phyloP scores from a whole-genome alignment of 345 rosid genomes.

The Durio zibethinus region DNA sequence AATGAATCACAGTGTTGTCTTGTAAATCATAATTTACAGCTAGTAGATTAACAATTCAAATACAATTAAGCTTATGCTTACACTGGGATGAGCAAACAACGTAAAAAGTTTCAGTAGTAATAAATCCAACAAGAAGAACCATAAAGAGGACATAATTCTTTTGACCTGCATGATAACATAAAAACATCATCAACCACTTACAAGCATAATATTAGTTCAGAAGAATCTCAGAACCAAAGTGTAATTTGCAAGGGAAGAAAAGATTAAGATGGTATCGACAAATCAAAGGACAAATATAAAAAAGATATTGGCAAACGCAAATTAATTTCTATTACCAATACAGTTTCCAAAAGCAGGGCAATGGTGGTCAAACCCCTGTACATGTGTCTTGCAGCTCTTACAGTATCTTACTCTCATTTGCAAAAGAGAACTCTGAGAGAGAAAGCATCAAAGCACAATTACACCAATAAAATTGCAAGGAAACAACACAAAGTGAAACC shows the following conservation, averaged over 20 bases:
- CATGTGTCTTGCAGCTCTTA: constrained; percentile 43
- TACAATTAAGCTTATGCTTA: constrained; percentile 29
- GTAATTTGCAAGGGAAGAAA: background rate
- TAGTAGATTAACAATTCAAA: background rate
- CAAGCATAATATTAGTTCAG: background rate
- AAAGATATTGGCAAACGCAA: background rate
- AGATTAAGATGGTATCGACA: background rate
- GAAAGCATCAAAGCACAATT: background rate
- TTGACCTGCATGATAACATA: constrained; percentile 40
- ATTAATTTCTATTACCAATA: constrained; percentile 38
- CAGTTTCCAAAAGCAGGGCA: constrained; percentile 80
- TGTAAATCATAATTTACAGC: background rate
- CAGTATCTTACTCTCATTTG: constrained; percentile 50
- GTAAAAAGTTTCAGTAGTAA: constrained; percentile 48
- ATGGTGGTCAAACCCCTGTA: constrained; percentile 63
- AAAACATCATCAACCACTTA: background rate
- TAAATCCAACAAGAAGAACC: constrained; percentile 55
- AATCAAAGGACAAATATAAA: background rate
- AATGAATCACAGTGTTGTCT: background rate
- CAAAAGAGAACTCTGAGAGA: constrained; percentile 26
- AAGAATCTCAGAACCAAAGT: background rate
- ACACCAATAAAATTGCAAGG: background rate
- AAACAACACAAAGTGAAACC: background rate
- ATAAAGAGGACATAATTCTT: constrained; percentile 51
- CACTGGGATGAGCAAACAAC: constrained; percentile 37